These are phyloP conservation scores for Flaveria brownii DNA, from an alignment of 129 eudicot species.

Conservation along the genomic window DNA sequence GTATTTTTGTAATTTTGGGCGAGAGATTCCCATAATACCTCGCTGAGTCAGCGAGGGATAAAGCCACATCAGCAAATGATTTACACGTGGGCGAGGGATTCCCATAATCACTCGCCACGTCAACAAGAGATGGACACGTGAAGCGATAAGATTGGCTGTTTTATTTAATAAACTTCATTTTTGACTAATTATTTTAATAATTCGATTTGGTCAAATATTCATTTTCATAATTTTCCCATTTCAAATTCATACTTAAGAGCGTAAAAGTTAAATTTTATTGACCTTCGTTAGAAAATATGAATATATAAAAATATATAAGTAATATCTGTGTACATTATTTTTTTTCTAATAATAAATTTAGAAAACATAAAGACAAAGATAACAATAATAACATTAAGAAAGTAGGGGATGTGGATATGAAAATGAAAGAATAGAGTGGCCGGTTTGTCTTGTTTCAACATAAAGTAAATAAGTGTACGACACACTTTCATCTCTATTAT, in stretches of 20 bases:
- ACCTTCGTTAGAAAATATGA: not conserved
- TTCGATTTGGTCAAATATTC: too few relatives aligned
- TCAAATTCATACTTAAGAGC: not conserved
- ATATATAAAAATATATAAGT: not conserved
- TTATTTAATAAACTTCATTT: too few relatives aligned
- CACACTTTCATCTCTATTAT: not conserved
- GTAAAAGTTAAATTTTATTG: not conserved
- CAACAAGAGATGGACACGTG: too few relatives aligned
- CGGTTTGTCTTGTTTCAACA: constrained; percentile 42
- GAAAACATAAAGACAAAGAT: not conserved
- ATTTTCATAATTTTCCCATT: too few relatives aligned
- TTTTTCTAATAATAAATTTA: not conserved
- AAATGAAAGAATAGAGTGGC: constrained; percentile 32
- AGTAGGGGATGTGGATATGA: constrained; percentile 25
- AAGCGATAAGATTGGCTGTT: too few relatives aligned
- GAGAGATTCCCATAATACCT: too few relatives aligned
- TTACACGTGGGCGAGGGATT: too few relatives aligned
- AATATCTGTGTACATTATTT: not conserved
- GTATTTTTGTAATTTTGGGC: too few relatives aligned
- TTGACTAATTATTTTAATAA: too few relatives aligned
- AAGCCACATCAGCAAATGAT: too few relatives aligned
- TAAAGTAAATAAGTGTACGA: constrained; percentile 23
- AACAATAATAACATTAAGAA: constrained; percentile 14
- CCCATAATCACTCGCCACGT: too few relatives aligned
- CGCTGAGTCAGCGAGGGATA: too few relatives aligned